These are phyloP conservation scores for Leishmania lainsoni DNA, from an alignment of 208 protist species.

Conservation along the genomic window DNA sequence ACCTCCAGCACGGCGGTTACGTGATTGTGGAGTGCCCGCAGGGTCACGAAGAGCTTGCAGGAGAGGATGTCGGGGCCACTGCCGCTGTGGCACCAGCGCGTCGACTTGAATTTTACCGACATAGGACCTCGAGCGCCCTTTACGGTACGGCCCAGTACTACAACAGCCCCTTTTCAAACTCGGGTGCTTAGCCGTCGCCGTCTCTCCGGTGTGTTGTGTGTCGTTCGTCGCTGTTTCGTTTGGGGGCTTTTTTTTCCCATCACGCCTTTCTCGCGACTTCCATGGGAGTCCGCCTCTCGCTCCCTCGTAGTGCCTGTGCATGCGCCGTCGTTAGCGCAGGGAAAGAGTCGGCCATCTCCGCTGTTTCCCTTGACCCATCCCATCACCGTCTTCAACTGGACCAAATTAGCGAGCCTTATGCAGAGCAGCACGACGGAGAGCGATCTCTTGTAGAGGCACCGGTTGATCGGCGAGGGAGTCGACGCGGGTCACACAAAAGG, in stretches of 20 bases:
- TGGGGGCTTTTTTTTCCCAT: background rate
- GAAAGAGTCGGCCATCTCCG: background rate
- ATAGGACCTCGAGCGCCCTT: background rate
- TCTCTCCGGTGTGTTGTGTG: background rate
- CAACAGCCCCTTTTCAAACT: background rate
- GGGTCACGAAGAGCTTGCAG: background rate
- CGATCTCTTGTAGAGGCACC: background rate
- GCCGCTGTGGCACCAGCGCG: background rate
- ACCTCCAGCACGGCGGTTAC: constrained; percentile 25
- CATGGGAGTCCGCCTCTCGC: background rate
- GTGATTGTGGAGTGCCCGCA: constrained; percentile 5
- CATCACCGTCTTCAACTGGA: background rate
- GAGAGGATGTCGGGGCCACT: background rate
- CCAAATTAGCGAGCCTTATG: background rate
- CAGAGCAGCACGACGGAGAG: background rate
- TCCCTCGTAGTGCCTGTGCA: background rate
- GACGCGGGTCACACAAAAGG: no score
- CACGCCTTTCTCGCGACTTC: background rate
- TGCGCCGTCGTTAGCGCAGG: background rate
- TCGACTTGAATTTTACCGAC: background rate
- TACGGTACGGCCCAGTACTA: background rate
- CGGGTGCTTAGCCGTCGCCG: background rate
- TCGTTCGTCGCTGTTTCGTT: background rate
- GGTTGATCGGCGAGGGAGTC: no score
- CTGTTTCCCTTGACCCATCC: no score